Evolutionary conservation across 768 basidiomycete species (phyloP).

Genomic region (Boletus sp.): DNA sequence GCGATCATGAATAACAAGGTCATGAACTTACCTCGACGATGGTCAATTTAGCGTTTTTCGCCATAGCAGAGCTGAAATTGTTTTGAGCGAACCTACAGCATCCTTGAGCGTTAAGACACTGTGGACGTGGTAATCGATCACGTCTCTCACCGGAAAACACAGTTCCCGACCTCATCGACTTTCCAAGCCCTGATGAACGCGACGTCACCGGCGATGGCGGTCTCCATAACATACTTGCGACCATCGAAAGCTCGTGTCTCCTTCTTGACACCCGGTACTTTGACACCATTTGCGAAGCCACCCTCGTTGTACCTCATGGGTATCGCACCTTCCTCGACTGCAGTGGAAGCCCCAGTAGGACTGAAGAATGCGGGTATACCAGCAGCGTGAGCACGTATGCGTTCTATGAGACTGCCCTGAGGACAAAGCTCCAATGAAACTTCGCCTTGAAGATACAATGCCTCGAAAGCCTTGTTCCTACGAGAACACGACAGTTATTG

Average conservation of each 20-base stretch:
- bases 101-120: not conserved
- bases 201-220: conserved; percentile 74
- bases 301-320: conserved; percentile 77
- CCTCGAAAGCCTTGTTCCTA: conserved; percentile 86
- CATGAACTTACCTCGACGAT: conserved; percentile 71
- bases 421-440: conserved; percentile 87
- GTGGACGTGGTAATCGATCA: not conserved
- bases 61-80: conserved; percentile 87
- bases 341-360: conserved; percentile 84
- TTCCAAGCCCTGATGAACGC: conserved; percentile 91
- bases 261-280: conserved; percentile 69
- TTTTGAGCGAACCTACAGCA: conserved; percentile 71
- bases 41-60: conserved; percentile 82
- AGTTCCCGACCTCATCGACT: conserved; percentile 87
- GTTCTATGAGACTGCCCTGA: conserved; percentile 87
- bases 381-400: conserved; percentile 83
- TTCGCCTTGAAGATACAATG: conserved; percentile 72
- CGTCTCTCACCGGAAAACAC: conserved; percentile 69
- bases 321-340: conserved; percentile 75
- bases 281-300: conserved; percentile 66
- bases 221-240: conserved; percentile 78
- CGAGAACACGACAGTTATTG: not conserved
- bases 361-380: conserved; percentile 95
- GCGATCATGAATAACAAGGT: conserved; percentile 1
- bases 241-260: conserved; percentile 76